These are phyloP conservation scores for Xylaria telfairii DNA, from an alignment of 495 filamentous ascomycete genomes.

Conservation along the genomic window DNA sequence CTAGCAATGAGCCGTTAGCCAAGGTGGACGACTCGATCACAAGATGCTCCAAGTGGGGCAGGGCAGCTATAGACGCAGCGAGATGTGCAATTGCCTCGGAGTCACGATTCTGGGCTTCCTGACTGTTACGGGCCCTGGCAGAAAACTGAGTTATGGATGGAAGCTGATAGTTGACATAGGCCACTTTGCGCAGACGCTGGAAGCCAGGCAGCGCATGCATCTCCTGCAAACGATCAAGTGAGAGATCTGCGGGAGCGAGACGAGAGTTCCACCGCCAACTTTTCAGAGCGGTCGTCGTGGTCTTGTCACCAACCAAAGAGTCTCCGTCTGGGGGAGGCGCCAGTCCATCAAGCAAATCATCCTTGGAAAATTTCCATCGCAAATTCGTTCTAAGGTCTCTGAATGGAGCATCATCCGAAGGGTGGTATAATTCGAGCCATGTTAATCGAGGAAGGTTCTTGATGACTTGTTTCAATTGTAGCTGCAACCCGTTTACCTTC, in stretches of 20 bases:
- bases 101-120: conserved; percentile 41
- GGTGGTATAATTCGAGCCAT: conserved; percentile 61
- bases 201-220: conserved; percentile 71
- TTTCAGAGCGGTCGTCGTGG: conserved; percentile 51
- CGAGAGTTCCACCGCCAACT: conserved; percentile 82
- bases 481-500: conserved; percentile 41
- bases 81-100: conserved; percentile 53
- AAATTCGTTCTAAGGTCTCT: conserved; percentile 50
- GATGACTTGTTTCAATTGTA: conserved; percentile 53
- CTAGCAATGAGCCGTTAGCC: conserved; percentile 64
- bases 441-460: conserved; percentile 54
- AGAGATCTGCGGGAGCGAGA: conserved; percentile 57
- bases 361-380: conserved; percentile 67
- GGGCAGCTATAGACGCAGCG: conserved; percentile 59
- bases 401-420: conserved; percentile 61
- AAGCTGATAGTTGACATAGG: conserved; percentile 68
- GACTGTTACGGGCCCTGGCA: conserved; percentile 27
- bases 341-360: conserved; percentile 63
- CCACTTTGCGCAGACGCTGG: conserved; percentile 61
- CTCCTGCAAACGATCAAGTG: conserved; percentile 47
- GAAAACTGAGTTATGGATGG: conserved; percentile 45
- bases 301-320: conserved; percentile 13
- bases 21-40: conserved; percentile 71
- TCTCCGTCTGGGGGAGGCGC: conserved; percentile 36
- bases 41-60: conserved; percentile 67